Evolutionary conservation across 768 basidiomycete genomes (phyloP).

Genomic region (Candolleomyces aberdarensis): DNA sequence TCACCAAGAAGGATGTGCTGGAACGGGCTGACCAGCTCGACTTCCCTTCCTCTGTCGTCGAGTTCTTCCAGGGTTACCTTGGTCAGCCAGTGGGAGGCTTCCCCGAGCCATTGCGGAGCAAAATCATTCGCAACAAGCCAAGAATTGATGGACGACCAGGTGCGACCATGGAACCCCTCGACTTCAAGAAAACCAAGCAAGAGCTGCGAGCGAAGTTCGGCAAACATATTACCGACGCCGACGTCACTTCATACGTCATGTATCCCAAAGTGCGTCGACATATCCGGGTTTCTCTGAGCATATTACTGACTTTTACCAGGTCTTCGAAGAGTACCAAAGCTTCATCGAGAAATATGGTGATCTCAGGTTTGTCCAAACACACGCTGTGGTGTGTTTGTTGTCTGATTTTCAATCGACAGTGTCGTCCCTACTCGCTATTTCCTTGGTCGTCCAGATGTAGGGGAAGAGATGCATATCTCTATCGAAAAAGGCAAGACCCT

Average conservation of each 20-base stretch:
- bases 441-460: conserved; percentile 85
- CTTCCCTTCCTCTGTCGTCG: conserved; percentile 95
- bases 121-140: conserved; percentile 90
- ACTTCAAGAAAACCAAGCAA: conserved; percentile 95
- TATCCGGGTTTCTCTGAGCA: background rate
- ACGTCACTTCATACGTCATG: conserved; percentile 96
- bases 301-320: conserved; percentile 39
- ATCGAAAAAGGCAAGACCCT: conserved; percentile 97
- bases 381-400: background rate
- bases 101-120: conserved; percentile 92
- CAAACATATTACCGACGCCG: conserved; percentile 88
- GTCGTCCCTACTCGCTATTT: conserved; percentile 97
- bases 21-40: conserved; percentile 86
- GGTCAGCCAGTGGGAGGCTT: conserved; percentile 98
- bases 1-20: conserved; percentile 84
- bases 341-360: conserved; percentile 97
- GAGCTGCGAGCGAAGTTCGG: conserved; percentile 93
- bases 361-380: conserved; percentile 58
- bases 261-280: conserved; percentile 78
- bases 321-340: conserved; percentile 94
- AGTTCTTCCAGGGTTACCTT: conserved; percentile 99
- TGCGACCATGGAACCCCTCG: conserved; percentile 77
- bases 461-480: conserved; percentile 95
- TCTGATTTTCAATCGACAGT: conserved; percentile 37
- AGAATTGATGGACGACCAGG: conserved; percentile 95